Conservation (phyloP, 345 rosid genomes). For the Xanthoceras sorbifolium region DNA sequence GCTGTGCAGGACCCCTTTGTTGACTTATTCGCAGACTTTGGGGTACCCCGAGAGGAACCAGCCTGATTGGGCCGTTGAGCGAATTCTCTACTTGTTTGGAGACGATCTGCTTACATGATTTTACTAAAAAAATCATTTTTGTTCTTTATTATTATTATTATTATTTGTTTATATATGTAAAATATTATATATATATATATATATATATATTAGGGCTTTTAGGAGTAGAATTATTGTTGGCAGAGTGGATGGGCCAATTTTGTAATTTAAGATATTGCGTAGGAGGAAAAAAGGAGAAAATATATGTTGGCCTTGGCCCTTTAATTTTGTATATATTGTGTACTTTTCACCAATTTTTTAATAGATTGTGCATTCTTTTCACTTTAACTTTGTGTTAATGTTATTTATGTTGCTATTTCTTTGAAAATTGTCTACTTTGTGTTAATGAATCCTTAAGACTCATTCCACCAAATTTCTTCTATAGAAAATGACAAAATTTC, state of each 20-base stretch:
- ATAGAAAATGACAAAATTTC: no score
- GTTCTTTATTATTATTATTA: background rate
- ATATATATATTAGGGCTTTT: background rate
- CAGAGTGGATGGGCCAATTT: background rate
- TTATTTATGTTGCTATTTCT: background rate
- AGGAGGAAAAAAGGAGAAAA: background rate
- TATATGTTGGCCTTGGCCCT: background rate
- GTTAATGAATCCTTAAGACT: no score
- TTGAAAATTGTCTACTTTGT: background rate
- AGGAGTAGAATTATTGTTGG: background rate
- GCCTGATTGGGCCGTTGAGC: conserved; percentile 95
- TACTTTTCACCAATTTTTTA: background rate
- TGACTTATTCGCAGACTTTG: conserved; percentile 44
- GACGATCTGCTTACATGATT: conserved; percentile 66
- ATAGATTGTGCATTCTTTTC: background rate
- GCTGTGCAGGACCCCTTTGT: conserved; percentile 80
- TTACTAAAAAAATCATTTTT: background rate
- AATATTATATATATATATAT: background rate
- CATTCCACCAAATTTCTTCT: no score
- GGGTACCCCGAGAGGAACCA: conserved; percentile 47
- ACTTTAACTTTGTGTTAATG: background rate
- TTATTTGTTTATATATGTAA: background rate
- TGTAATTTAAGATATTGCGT: conserved; percentile 13
- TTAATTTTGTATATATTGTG: conserved; percentile 10
- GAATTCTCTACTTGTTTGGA: conserved; percentile 83